Conservation (phyloP, 202 grass and related monocot genomes). For the Elaeis oleifera region DNA sequence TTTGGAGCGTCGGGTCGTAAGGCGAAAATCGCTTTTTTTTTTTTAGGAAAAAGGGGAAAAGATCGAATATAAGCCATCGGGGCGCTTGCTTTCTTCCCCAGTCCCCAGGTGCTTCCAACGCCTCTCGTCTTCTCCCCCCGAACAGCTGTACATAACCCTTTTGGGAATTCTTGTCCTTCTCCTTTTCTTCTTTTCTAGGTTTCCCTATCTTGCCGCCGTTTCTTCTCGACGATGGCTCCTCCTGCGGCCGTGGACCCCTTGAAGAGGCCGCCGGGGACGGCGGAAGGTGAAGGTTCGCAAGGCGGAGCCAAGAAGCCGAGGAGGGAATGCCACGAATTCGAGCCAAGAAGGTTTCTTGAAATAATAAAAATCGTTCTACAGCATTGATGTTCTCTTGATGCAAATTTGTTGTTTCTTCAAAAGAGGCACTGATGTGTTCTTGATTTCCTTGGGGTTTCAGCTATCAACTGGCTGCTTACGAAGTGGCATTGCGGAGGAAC, state of each 20-base stretch:
- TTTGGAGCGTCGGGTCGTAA: too few species aligned
- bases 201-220: too few species aligned
- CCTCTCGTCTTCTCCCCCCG: too few species aligned
- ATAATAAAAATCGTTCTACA: too few species aligned
- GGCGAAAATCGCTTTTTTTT: too few species aligned
- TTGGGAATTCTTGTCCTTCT: too few species aligned
- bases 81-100: too few species aligned
- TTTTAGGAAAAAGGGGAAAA: too few species aligned
- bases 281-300: neutral
- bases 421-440: neutral
- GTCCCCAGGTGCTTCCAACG: too few species aligned
- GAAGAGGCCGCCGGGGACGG: neutral
- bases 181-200: too few species aligned
- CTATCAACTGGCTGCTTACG: slow-evolving; percentile 66
- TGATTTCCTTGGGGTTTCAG: slow-evolving; percentile 24
- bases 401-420: neutral
- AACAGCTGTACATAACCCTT: too few species aligned
- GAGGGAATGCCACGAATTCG: slow-evolving; percentile 4
- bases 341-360: slow-evolving; percentile 15
- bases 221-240: neutral
- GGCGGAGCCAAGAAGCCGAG: slow-evolving; percentile 2
- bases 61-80: too few species aligned
- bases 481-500: slow-evolving; percentile 51
- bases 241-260: neutral
- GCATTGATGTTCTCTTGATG: neutral